Evolutionary conservation across 106 monocot species (phyloP).

Genomic region (Dactylorhiza incarnata): DNA sequence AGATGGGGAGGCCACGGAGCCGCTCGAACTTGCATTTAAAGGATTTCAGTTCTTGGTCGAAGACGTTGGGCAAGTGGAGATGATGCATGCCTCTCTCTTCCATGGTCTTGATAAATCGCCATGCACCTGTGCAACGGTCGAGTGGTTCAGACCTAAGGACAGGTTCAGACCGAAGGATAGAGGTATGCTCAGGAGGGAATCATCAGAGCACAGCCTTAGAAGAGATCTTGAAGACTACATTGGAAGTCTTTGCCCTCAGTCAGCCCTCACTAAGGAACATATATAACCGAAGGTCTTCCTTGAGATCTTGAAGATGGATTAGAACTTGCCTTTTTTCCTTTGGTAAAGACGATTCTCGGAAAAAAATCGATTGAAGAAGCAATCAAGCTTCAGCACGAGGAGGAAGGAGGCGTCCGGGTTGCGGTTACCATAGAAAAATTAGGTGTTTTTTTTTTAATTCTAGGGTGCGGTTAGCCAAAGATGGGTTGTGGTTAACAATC

Average conservation of each 20-base stretch:
- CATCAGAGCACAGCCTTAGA: constrained; percentile 56
- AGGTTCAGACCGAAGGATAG: constrained; percentile 24
- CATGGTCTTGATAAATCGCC: constrained; percentile 63
- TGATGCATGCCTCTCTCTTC: constrained; percentile 56
- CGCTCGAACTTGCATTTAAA: constrained; percentile 59
- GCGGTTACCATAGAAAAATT: no score
- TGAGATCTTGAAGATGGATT: constrained; percentile 84
- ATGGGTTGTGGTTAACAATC: no score
- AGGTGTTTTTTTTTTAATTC: no score
- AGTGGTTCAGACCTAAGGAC: constrained; percentile 19
- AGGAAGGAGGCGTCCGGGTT: no score
- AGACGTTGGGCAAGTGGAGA: constrained; percentile 41
- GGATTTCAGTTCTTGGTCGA: constrained; percentile 27
- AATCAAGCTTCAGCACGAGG: neutral
- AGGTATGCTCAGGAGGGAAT: constrained; percentile 45
- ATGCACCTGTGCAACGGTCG: constrained; percentile 61
- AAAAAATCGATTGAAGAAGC: neutral
- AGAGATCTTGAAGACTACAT: constrained; percentile 48
- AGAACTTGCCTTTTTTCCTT: constrained; percentile 41
- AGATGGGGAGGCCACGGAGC: constrained; percentile 53
- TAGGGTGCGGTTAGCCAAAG: no score
- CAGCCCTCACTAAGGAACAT: constrained; percentile 63
- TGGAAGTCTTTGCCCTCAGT: constrained; percentile 49
- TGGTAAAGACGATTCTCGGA: constrained; percentile 34
- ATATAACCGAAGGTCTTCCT: constrained; percentile 86